Evolutionary conservation across 805 yeast species (phyloP).

Genomic region (Ascoidea rubescens): DNA sequence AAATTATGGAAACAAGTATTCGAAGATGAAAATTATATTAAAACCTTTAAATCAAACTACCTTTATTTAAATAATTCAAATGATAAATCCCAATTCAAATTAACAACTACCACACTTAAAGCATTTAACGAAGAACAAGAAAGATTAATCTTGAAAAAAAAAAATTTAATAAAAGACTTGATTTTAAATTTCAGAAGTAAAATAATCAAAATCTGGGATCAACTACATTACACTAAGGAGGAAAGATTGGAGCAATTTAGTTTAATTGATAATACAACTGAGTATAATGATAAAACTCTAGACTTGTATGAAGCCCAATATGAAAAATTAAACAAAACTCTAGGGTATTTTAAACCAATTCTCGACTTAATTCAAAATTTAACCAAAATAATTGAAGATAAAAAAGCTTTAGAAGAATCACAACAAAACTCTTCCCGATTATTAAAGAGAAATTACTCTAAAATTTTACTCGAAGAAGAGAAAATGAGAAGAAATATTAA

Average conservation of each 20-base stretch:
- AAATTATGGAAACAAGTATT: conserved; percentile 44
- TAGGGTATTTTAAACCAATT: conserved; percentile 37
- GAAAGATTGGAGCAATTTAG: conserved; percentile 22
- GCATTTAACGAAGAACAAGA: conserved; percentile 41
- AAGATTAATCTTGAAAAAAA: conserved; percentile 45
- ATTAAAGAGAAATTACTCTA: conserved; percentile 61
- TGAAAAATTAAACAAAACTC: conserved; percentile 31
- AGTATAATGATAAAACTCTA: conserved; percentile 45
- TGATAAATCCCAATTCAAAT: conserved; percentile 22
- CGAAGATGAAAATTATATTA: conserved; percentile 27
- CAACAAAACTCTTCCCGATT: conserved; percentile 72
- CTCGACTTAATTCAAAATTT: conserved; percentile 42
- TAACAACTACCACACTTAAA: conserved; percentile 32
- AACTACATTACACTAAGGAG: conserved; percentile 40
- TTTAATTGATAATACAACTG: conserved; percentile 33
- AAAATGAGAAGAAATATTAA: conserved; percentile 51
- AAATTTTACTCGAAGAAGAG: conserved; percentile 70
- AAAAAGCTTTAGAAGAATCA: conserved; percentile 47
- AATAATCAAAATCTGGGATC: conserved; percentile 49
- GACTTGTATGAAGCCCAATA: conserved; percentile 54
- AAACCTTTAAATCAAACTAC: conserved; percentile 21
- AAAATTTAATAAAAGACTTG: conserved; percentile 51
- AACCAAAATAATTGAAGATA: conserved; percentile 43
- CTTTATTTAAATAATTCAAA: background rate
- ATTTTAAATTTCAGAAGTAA: conserved; percentile 46